These are phyloP conservation scores for Ormosia semicastrata DNA, from an alignment of 306 rosid species.

Conservation along the genomic window DNA sequence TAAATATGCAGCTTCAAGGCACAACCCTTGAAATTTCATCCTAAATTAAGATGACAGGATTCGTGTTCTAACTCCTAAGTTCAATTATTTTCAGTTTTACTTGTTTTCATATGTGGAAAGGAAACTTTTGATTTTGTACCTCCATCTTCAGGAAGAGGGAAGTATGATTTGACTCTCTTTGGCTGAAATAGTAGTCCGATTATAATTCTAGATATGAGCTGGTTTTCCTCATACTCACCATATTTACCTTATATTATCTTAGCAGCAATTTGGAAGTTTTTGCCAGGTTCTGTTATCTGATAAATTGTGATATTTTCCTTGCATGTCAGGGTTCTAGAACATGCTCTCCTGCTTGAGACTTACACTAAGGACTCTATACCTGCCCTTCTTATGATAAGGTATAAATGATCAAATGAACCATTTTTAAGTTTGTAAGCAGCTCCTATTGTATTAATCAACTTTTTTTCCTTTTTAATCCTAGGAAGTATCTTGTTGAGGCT, in stretches of 20 bases:
- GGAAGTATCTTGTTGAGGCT: conserved; percentile 87
- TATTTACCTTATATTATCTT: neutral
- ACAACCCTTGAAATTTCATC: neutral
- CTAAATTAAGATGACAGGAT: neutral
- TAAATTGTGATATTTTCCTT: conserved; percentile 17
- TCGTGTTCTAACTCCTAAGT: neutral
- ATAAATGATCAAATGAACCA: neutral
- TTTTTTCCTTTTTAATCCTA: conserved; percentile 28
- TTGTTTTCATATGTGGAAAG: neutral
- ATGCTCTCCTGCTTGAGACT: conserved; percentile 70
- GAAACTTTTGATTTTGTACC: neutral
- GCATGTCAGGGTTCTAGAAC: conserved; percentile 65
- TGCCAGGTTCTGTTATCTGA: conserved; percentile 6
- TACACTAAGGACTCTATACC: conserved; percentile 85
- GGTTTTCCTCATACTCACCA: neutral
- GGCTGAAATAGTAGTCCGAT: neutral
- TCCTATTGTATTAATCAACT: conserved; percentile 1
- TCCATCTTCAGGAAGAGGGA: neutral
- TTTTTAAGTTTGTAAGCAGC: neutral
- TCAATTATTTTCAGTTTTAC: neutral
- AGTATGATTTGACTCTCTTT: neutral
- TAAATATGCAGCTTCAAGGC: neutral
- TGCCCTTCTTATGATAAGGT: conserved; percentile 88
- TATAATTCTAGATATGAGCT: neutral
- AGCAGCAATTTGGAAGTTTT: conserved; percentile 7